These are phyloP conservation scores for Ganoderma lucidum DNA, from an alignment of 1,284 basidiomycete genomes.

Conservation along the genomic window DNA sequence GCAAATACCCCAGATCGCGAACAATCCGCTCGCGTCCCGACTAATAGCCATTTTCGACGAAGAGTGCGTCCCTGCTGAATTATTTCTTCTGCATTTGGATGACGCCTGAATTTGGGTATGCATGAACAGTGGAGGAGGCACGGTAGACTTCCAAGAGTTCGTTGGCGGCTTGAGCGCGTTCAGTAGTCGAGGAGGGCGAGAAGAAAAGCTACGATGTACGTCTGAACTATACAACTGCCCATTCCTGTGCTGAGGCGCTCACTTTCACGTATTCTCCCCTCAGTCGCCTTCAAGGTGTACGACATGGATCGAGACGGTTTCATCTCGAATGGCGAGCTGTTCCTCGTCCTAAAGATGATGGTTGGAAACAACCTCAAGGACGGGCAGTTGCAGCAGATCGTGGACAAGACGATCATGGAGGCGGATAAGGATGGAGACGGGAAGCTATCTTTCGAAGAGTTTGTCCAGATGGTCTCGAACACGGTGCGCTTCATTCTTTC, in stretches of 20 bases:
- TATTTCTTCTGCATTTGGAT: neutral
- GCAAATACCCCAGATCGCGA: conserved; percentile 98
- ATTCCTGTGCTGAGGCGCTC: neutral
- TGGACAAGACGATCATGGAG: conserved; percentile 99
- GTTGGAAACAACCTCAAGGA: conserved; percentile 99
- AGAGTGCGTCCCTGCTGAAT: conserved; percentile 71
- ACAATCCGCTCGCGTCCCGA: conserved; percentile 94
- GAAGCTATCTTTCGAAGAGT: conserved; percentile 97
- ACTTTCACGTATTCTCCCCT: neutral
- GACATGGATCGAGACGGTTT: conserved; percentile 97
- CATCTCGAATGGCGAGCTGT: conserved; percentile 99
- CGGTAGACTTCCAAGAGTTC: conserved; percentile 99
- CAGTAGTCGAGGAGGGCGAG: conserved; percentile 93
- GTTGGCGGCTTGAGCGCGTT: conserved; percentile 98
- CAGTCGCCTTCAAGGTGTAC: conserved; percentile 98
- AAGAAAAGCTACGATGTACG: conserved; percentile 96
- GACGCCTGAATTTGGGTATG: neutral
- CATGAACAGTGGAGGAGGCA: conserved; percentile 85
- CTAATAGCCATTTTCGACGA: conserved; percentile 99
- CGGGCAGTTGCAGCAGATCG: conserved; percentile 98
- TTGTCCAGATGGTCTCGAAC: conserved; percentile 95
- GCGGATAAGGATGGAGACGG: conserved; percentile 98
- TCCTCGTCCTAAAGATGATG: conserved; percentile 99
- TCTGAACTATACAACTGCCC: conserved; percentile 32
- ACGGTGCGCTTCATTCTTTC: conserved; percentile 65